Evolutionary conservation across 2,329 filamentous ascomycete species (phyloP).

Genomic region (Apiospora rasikravindrae): DNA sequence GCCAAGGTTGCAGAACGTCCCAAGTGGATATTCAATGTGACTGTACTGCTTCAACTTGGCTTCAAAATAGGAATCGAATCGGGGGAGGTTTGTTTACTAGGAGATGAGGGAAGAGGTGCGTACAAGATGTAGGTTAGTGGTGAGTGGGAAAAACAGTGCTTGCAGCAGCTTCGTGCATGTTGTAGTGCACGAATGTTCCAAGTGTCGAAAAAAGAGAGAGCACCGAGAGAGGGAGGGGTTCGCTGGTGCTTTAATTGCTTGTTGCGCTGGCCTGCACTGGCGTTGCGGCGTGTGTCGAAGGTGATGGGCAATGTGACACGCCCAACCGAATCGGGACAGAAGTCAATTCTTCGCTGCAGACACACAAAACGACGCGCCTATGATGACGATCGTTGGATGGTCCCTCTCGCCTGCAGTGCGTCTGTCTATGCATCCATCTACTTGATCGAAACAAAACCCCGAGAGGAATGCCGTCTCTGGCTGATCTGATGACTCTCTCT

Average conservation of each 20-base stretch:
- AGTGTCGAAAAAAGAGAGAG: not conserved
- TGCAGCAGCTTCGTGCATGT: not conserved
- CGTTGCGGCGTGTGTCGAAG: slow-evolving; percentile 19
- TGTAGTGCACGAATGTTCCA: slow-evolving; percentile 6
- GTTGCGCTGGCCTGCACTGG: slow-evolving; percentile 15
- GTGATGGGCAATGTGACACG: slow-evolving; percentile 18
- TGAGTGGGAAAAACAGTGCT: not conserved
- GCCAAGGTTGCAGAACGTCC: not conserved
- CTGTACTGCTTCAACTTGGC: not conserved
- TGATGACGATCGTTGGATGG: slow-evolving; percentile 18
- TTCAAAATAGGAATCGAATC: not conserved
- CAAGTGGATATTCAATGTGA: slow-evolving; percentile 1
- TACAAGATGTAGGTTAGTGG: not conserved
- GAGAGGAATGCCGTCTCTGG: not conserved
- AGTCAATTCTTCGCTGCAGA: slow-evolving; percentile 20
- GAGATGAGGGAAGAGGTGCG: slow-evolving; percentile 1
- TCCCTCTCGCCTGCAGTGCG: slow-evolving; percentile 3
- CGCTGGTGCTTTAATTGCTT: slow-evolving; percentile 19
- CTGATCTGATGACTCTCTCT: slow-evolving; percentile 8
- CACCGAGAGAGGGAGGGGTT: slow-evolving; percentile 17
- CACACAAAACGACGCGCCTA: slow-evolving; percentile 3
- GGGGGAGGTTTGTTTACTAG: not conserved
- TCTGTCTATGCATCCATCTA: not conserved
- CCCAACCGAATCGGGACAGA: slow-evolving; percentile 18
- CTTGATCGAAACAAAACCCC: not conserved